Percentiles rank a stretch among this genome's conserved stretches.
These are phyloP conservation scores for Epichloe elymi DNA, from an alignment of 2,329 filamentous ascomycete species.

Conservation along the genomic window DNA sequence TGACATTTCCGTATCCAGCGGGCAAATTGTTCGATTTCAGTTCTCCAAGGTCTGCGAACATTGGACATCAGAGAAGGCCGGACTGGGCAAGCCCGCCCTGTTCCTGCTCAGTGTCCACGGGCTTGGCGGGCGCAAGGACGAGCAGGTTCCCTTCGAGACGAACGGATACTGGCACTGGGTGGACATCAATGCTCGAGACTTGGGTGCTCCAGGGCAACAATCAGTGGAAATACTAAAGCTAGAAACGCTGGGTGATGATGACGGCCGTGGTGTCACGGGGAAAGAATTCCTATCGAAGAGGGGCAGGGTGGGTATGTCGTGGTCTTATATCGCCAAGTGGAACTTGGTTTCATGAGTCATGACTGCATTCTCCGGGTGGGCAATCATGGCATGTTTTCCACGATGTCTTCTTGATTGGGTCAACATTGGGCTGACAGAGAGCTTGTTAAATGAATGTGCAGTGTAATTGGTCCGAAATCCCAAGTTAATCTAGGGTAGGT, in stretches of 20 bases:
- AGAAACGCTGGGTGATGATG: slow-evolving; percentile 30
- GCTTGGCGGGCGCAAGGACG: slow-evolving; percentile 51
- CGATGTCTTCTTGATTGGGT: too few species aligned
- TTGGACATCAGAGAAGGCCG: slow-evolving; percentile 61
- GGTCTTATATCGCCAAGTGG: slow-evolving; percentile 34
- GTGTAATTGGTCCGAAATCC: too few species aligned
- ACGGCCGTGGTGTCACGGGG: slow-evolving; percentile 35
- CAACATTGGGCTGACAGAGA: too few species aligned
- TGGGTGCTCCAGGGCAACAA: slow-evolving; percentile 61
- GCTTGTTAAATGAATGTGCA: too few species aligned
- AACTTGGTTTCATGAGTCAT: slow-evolving; percentile 30
- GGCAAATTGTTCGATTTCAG: slow-evolving; percentile 56
- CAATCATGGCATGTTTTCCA: too few species aligned
- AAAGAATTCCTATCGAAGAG: slow-evolving; percentile 31
- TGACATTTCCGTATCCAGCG: slow-evolving; percentile 46
- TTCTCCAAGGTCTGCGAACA: slow-evolving; percentile 71
- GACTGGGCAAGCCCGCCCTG: slow-evolving; percentile 51
- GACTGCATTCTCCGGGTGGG: slow-evolving; percentile 20
- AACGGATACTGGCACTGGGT: slow-evolving; percentile 72
- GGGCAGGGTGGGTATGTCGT: slow-evolving; percentile 31
- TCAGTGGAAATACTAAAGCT: slow-evolving; percentile 52
- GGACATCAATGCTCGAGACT: slow-evolving; percentile 52
- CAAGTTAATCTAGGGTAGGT: too few species aligned
- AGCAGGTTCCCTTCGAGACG: slow-evolving; percentile 59
- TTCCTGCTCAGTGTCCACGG: slow-evolving; percentile 58